These are phyloP conservation scores for Clathrospora elynae DNA, from an alignment of 2,329 filamentous ascomycete species.

Conservation along the genomic window DNA sequence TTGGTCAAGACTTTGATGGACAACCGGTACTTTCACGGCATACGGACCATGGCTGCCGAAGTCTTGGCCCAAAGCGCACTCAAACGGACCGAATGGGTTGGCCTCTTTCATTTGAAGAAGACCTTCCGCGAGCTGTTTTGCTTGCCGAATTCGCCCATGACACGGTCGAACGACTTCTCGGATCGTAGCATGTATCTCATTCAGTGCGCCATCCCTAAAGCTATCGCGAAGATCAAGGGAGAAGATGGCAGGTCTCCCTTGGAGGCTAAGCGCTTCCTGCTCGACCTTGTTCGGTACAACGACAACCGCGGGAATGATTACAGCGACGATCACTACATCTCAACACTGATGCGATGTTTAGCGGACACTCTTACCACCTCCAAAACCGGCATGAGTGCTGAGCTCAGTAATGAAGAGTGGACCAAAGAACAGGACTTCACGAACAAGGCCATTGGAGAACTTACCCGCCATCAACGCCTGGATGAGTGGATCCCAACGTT, in stretches of 20 bases:
- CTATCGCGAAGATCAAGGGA: constrained; percentile 79
- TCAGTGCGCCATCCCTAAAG: constrained; percentile 79
- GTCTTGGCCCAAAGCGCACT: constrained; percentile 75
- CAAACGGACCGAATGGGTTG: constrained; percentile 68
- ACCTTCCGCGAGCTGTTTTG: constrained; percentile 90
- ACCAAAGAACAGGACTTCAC: constrained; percentile 61
- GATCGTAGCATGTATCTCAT: constrained; percentile 85
- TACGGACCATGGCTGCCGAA: constrained; percentile 82
- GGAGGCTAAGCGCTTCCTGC: constrained; percentile 78
- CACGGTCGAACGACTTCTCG: constrained; percentile 86
- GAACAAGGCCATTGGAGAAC: constrained; percentile 63
- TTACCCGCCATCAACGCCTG: constrained; percentile 66
- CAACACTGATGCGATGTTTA: constrained; percentile 72
- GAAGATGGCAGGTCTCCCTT: constrained; percentile 76
- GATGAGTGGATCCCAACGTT: constrained; percentile 71
- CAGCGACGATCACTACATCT: constrained; percentile 89
- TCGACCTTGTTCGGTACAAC: constrained; percentile 90
- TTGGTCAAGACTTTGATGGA: constrained; percentile 90
- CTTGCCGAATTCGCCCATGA: constrained; percentile 75
- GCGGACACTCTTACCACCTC: constrained; percentile 57
- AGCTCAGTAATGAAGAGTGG: constrained; percentile 52
- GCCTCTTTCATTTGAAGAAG: constrained; percentile 81
- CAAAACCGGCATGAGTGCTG: constrained; percentile 44
- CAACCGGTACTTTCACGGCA: constrained; percentile 88
- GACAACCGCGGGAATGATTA: constrained; percentile 90